phyloP scores from a whole-genome alignment of 495 filamentous ascomycete genomes.

The Penicillium fimorum region DNA sequence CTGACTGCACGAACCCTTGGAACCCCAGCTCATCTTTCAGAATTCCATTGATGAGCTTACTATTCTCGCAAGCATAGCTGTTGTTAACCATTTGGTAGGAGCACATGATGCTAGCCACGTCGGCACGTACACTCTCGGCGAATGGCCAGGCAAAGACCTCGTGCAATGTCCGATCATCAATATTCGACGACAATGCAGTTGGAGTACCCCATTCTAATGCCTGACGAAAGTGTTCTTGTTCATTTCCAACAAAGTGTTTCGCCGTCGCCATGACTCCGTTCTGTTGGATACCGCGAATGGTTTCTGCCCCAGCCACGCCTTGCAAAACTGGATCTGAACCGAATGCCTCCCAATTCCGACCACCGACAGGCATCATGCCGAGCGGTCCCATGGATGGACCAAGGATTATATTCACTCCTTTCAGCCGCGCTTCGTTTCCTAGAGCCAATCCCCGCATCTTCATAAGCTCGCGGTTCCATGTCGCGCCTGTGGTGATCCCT shows the following conservation, averaged over 20 bases:
- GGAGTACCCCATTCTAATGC: conserved; percentile 70
- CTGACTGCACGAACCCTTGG: conserved; percentile 88
- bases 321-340: conserved; percentile 74
- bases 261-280: conserved; percentile 80
- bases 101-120: conserved; percentile 89
- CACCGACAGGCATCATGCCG: conserved; percentile 81
- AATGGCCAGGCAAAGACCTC: conserved; percentile 93
- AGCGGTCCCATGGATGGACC: conserved; percentile 75
- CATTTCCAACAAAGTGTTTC: conserved; percentile 80
- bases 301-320: conserved; percentile 65
- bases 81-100: conserved; percentile 89
- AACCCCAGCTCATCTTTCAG: conserved; percentile 93
- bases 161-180: conserved; percentile 78
- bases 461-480: conserved; percentile 83
- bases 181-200: conserved; percentile 74
- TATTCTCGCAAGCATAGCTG: conserved; percentile 87
- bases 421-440: conserved; percentile 65
- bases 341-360: conserved; percentile 90
- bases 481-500: conserved; percentile 81
- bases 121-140: conserved; percentile 77
- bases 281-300: conserved; percentile 73
- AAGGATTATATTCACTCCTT: conserved; percentile 74
- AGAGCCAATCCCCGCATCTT: conserved; percentile 65
- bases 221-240: conserved; percentile 86
- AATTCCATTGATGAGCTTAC: conserved; percentile 87